These are phyloP conservation scores for Daldinia caldariorum DNA, from an alignment of 495 filamentous ascomycete species.

Conservation along the genomic window DNA sequence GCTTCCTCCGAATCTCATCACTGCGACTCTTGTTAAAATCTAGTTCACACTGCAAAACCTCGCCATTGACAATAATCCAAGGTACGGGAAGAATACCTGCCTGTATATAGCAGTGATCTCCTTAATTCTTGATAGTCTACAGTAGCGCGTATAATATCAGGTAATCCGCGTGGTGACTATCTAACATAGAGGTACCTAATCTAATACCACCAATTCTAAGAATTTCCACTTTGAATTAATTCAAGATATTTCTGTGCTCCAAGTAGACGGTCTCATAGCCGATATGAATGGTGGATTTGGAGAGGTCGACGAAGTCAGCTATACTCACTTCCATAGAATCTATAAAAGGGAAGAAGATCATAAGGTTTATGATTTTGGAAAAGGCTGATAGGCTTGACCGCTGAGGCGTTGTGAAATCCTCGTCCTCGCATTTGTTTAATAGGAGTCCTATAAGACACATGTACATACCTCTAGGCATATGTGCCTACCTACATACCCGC, in stretches of 20 bases:
- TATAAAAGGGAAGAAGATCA: neutral
- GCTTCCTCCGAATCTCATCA: too few relatives aligned
- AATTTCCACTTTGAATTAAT: neutral
- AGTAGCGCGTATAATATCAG: neutral
- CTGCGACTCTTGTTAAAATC: neutral
- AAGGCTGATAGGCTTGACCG: neutral
- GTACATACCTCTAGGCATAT: neutral
- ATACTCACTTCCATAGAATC: neutral
- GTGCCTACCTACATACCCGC: too few relatives aligned
- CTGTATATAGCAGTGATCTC: neutral
- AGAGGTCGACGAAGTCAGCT: constrained; percentile 20
- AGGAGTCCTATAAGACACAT: neutral
- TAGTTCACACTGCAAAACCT: neutral
- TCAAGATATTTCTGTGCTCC: constrained; percentile 16
- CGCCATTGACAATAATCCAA: too few relatives aligned
- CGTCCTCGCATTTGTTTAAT: neutral
- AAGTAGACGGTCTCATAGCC: constrained; percentile 19
- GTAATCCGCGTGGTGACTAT: neutral
- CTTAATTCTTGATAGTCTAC: neutral
- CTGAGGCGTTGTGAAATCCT: neutral
- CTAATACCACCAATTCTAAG: too few relatives aligned
- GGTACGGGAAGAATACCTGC: neutral
- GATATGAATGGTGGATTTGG: constrained; percentile 19
- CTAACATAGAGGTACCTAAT: too few relatives aligned
- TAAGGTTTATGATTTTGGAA: neutral